Conservation (phyloP, 306 rosid genomes). For the Quercus agrifolia region DNA sequence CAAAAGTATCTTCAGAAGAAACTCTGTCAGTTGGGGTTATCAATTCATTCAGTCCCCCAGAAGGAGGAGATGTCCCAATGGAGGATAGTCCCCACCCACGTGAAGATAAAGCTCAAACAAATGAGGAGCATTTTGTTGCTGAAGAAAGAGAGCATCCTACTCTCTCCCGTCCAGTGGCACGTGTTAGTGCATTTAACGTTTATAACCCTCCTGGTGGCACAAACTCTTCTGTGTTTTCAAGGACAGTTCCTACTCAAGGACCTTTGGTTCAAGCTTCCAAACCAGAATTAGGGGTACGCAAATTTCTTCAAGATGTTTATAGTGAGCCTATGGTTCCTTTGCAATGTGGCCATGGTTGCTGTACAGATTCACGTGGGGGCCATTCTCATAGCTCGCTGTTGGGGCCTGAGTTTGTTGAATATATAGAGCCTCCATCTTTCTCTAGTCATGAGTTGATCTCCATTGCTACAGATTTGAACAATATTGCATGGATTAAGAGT, state of each 20-base stretch:
- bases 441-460: slow-evolving; percentile 61
- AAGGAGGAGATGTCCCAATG: slow-evolving; percentile 29
- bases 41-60: slow-evolving; percentile 31
- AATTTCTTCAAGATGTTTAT: slow-evolving; percentile 35
- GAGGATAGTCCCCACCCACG: slow-evolving; percentile 21
- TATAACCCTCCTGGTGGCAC: slow-evolving; percentile 40
- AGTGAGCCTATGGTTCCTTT: slow-evolving; percentile 51
- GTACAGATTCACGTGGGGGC: slow-evolving; percentile 22
- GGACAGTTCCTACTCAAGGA: slow-evolving; percentile 34
- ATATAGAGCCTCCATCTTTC: slow-evolving; percentile 49
- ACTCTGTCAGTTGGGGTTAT: slow-evolving; percentile 43
- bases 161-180: slow-evolving; percentile 48
- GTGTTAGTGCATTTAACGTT: slow-evolving; percentile 56
- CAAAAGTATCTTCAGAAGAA: slow-evolving; percentile 72
- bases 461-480: slow-evolving; percentile 62
- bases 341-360: slow-evolving; percentile 65
- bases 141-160: slow-evolving; percentile 33
- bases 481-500: slow-evolving; percentile 74
- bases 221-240: slow-evolving; percentile 19
- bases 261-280: slow-evolving; percentile 46
- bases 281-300: slow-evolving; percentile 33
- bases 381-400: slow-evolving; percentile 38
- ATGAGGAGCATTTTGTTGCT: slow-evolving; percentile 15
- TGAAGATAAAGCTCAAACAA: slow-evolving; percentile 21
- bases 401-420: slow-evolving; percentile 76